phyloP scores from a whole-genome alignment of 1,139 yeast species.

The Geotrichum reessii region DNA sequence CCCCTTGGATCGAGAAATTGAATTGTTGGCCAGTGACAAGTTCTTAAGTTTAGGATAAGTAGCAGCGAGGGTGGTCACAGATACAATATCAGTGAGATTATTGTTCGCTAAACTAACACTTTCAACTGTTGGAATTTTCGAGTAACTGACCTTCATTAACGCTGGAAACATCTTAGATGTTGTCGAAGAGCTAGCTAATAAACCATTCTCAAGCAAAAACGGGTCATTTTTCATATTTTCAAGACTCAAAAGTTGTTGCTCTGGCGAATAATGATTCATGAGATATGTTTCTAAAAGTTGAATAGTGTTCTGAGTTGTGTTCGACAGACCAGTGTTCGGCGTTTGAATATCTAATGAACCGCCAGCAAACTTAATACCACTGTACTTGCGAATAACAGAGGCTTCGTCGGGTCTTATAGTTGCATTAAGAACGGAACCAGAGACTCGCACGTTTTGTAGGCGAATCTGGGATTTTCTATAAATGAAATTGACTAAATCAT shows the following conservation, averaged over 20 bases:
- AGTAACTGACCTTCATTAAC: slow-evolving; percentile 71
- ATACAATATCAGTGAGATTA: slow-evolving; percentile 54
- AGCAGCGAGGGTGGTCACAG: slow-evolving; percentile 62
- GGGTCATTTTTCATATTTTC: slow-evolving; percentile 65
- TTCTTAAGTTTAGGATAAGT: slow-evolving; percentile 73
- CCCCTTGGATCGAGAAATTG: slow-evolving; percentile 50
- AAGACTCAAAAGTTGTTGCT: slow-evolving; percentile 61
- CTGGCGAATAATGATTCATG: slow-evolving; percentile 59
- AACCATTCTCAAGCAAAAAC: slow-evolving; percentile 53
- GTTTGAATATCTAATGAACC: slow-evolving; percentile 53
- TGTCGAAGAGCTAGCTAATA: slow-evolving; percentile 53
- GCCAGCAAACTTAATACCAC: slow-evolving; percentile 81
- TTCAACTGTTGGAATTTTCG: slow-evolving; percentile 50
- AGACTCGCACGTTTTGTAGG: slow-evolving; percentile 46
- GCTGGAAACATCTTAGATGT: slow-evolving; percentile 87
- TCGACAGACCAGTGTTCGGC: slow-evolving; percentile 28
- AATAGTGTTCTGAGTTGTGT: slow-evolving; percentile 39
- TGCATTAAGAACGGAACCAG: slow-evolving; percentile 49
- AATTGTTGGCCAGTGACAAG: slow-evolving; percentile 73
- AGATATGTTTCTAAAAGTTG: slow-evolving; percentile 59
- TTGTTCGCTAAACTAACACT: slow-evolving; percentile 75
- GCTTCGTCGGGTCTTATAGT: slow-evolving; percentile 57
- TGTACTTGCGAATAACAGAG: slow-evolving; percentile 52
- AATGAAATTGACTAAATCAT: slow-evolving; percentile 63
- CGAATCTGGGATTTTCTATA: slow-evolving; percentile 59